These are phyloP conservation scores for Stereum hirsutum DNA, from an alignment of 1,284 basidiomycete species.

Conservation along the genomic window DNA sequence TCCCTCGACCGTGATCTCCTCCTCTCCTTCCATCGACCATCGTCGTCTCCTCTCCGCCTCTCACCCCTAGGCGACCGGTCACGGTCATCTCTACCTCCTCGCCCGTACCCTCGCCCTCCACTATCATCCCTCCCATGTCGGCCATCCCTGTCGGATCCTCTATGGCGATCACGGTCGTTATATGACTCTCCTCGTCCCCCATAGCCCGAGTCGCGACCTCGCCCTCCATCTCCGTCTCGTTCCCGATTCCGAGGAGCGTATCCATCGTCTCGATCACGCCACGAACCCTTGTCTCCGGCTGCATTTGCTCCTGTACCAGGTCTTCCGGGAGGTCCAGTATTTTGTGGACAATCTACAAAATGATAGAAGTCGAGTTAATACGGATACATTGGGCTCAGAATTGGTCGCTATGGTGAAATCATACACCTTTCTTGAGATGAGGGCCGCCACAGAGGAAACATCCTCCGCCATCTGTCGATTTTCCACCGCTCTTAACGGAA, in stretches of 20 bases:
- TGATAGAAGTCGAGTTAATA: no score
- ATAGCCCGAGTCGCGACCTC: slow-evolving; percentile 16
- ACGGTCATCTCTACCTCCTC: slow-evolving; percentile 3
- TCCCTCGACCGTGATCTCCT: slow-evolving; percentile 36
- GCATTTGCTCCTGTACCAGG: slow-evolving; percentile 40
- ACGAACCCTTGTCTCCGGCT: slow-evolving; percentile 25
- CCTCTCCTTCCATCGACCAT: slow-evolving; percentile 20
- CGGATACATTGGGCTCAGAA: slow-evolving; percentile 8
- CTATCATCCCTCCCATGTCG: slow-evolving; percentile 6
- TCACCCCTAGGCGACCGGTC: slow-evolving; percentile 16
- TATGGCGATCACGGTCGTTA: slow-evolving; percentile 14
- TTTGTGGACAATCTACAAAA: slow-evolving; percentile 63
- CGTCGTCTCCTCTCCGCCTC: slow-evolving; percentile 17
- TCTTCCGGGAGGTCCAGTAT: slow-evolving; percentile 36
- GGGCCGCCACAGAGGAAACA: slow-evolving; percentile 91
- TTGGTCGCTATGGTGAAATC: background rate
- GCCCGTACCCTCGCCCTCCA: slow-evolving; percentile 7
- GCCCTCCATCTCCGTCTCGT: slow-evolving; percentile 6
- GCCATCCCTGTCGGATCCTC: slow-evolving; percentile 15
- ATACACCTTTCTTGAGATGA: slow-evolving; percentile 77
- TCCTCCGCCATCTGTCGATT: slow-evolving; percentile 48
- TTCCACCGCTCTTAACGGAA: slow-evolving; percentile 46
- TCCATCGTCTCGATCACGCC: slow-evolving; percentile 28
- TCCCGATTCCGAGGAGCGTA: slow-evolving; percentile 13
- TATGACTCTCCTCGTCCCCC: slow-evolving; percentile 18